These are phyloP conservation scores for Peziza echinospora DNA, from an alignment of 495 filamentous ascomycete species.

Conservation along the genomic window DNA sequence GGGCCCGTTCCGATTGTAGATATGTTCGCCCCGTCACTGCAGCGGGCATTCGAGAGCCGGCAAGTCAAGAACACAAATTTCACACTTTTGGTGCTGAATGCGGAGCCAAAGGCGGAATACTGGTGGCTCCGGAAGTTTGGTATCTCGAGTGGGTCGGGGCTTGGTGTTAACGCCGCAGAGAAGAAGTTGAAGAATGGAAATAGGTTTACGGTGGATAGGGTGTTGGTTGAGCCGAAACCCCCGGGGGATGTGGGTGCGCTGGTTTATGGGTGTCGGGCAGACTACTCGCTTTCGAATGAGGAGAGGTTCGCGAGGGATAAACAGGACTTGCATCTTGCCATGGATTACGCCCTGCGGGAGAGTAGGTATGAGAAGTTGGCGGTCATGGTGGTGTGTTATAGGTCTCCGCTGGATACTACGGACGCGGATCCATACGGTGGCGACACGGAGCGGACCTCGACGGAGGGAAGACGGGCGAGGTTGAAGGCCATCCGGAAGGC, in stretches of 20 bases:
- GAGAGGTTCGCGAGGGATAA: slow-evolving; percentile 14
- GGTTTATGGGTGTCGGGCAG: slow-evolving; percentile 16
- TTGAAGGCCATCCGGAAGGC: slow-evolving; percentile 16
- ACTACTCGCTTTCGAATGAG: slow-evolving; percentile 14
- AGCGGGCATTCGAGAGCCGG: not conserved
- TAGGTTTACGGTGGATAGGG: not conserved
- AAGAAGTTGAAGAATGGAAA: not conserved
- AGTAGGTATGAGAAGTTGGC: slow-evolving; percentile 12
- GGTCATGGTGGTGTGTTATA: slow-evolving; percentile 16
- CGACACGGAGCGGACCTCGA: slow-evolving; percentile 11
- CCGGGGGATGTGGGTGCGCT: slow-evolving; percentile 3
- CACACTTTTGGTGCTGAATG: slow-evolving; percentile 10
- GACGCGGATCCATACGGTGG: slow-evolving; percentile 14
- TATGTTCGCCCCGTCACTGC: not conserved
- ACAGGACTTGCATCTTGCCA: slow-evolving; percentile 10
- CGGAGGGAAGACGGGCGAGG: slow-evolving; percentile 10
- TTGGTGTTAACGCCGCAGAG: not conserved
- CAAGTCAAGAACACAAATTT: not conserved
- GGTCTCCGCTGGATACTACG: slow-evolving; percentile 13
- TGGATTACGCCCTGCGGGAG: slow-evolving; percentile 7
- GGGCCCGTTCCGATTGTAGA: not conserved
- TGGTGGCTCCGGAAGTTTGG: slow-evolving; percentile 11
- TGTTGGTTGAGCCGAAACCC: not conserved
- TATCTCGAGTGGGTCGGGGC: not conserved
- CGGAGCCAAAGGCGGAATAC: slow-evolving; percentile 3